Conservation (phyloP, 2,329 filamentous ascomycete species). For the Curvularia hawaiiensis region DNA sequence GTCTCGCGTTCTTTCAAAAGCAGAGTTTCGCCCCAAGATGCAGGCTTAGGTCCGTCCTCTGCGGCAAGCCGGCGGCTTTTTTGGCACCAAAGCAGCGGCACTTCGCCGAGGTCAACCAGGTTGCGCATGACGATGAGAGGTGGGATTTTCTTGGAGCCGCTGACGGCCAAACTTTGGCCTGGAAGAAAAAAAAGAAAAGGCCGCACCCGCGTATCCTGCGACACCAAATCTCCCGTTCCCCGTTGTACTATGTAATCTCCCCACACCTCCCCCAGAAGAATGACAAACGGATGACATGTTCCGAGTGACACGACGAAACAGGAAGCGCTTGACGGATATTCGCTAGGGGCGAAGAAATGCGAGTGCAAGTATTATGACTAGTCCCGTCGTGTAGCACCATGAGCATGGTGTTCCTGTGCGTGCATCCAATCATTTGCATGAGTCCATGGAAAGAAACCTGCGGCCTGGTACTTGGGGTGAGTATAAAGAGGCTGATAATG, state of each 20-base stretch:
- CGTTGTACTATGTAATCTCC: conserved; percentile 2
- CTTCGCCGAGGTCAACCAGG: conserved; percentile 14
- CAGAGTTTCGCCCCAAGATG: conserved; percentile 11
- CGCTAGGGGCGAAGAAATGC: background rate
- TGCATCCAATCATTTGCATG: conserved; percentile 1
- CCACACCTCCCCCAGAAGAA: conserved; percentile 5
- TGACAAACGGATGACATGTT: conserved; percentile 2
- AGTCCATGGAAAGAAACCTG: background rate
- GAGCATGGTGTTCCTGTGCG: background rate
- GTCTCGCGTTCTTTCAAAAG: conserved; percentile 10
- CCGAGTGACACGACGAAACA: background rate
- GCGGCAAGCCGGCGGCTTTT: conserved; percentile 12
- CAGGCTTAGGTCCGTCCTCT: conserved; percentile 5
- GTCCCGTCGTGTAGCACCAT: conserved; percentile 5
- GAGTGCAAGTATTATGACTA: conserved; percentile 2
- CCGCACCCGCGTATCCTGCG: conserved; percentile 11
- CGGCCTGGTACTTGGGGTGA: background rate
- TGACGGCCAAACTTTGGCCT: conserved; percentile 12
- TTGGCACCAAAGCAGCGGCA: conserved; percentile 1
- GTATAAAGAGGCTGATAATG: conserved; percentile 9
- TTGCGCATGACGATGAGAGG: conserved; percentile 24
- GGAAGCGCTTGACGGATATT: conserved; percentile 13
- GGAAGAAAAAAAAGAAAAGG: background rate
- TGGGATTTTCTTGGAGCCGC: conserved; percentile 22
- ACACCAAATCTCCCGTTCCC: conserved; percentile 10